Percentiles rank a stretch among this genome's conserved stretches.
phyloP scores from a whole-genome alignment of 2,329 filamentous ascomycete species.

The Tolypocladium pustulatum region DNA sequence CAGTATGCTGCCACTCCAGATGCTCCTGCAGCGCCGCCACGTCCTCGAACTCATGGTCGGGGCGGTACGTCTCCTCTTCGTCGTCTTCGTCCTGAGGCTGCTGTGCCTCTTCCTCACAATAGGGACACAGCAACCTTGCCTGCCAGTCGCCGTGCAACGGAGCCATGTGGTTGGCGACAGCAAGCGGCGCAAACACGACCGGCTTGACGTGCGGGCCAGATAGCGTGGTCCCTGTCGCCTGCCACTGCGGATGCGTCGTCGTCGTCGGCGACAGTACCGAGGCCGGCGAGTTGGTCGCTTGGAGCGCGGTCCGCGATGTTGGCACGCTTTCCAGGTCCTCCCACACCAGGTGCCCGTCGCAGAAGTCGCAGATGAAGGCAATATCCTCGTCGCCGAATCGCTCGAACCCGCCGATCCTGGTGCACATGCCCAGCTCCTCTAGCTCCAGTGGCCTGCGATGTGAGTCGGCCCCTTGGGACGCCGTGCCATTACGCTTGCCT shows the following conservation, averaged over 20 bases:
- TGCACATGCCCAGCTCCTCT: conserved; percentile 41
- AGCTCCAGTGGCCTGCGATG: conserved; percentile 24
- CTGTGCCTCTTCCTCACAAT: conserved; percentile 43
- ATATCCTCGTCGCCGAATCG: conserved; percentile 43
- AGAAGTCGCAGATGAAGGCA: conserved; percentile 51
- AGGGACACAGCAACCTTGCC: conserved; percentile 41
- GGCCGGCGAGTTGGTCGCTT: conserved; percentile 7
- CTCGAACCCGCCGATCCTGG: conserved; percentile 43
- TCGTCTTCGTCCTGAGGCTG: conserved; percentile 32
- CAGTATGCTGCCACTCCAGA: conserved; percentile 45
- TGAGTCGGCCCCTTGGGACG: conserved; percentile 6
- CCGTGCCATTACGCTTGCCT: neutral
- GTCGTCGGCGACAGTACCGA: conserved; percentile 12
- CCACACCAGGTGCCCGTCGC: conserved; percentile 50
- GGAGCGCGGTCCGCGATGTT: conserved; percentile 19
- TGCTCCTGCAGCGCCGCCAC: conserved; percentile 41
- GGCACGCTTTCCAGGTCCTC: conserved; percentile 44
- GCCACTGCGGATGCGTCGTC: conserved; percentile 34
- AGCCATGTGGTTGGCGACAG: conserved; percentile 46
- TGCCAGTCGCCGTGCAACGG: conserved; percentile 41
- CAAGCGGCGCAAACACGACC: conserved; percentile 45
- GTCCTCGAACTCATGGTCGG: conserved; percentile 39
- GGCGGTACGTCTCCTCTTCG: conserved; percentile 38
- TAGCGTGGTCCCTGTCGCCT: conserved; percentile 33
- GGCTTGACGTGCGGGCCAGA: conserved; percentile 34